Base-by-base conservation (phyloP, 495 filamentous ascomycete genomes). In the Trichoderma virens region DNA sequence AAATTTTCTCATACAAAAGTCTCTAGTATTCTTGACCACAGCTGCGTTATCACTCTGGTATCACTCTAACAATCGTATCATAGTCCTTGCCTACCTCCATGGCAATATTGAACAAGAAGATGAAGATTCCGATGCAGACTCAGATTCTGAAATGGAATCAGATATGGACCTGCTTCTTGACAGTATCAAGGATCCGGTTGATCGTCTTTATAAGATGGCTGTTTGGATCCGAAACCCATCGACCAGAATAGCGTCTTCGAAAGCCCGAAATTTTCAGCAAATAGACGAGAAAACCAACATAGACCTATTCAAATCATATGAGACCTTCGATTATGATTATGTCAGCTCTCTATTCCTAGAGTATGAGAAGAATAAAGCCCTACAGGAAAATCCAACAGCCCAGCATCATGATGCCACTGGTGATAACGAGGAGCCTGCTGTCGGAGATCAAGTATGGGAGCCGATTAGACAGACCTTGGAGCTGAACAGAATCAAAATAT, bases 191-290 rank as follows among this genome's bases (percentile, higher is more conserved):
- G 63, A 64, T 23, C 63, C 64, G 1, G 65, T 72, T 16, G 67
- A 71, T 38, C 67, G 67, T 25, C 65, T 72, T 3, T 71, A 70
- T 43, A 62, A 66, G 35, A 59, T 72, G 1, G 54, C 67, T 9
- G 64, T 68, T 51, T 66, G 61, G 43, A 72, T 72, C 41, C 70
- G 70, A 31, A 70, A 71, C 41, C 70, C 70, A 0, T 38, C 67
- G 13, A 67, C 70, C 0, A 69, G 70, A 38, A 6, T 66, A 1
- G 56, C 60, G 16, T 66, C 67, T 25, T 51, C 65, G 13, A 70
- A 70, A 60, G 67, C 65, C 14, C 54, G 35, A 18, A 25, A 34
- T 5, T 66, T 64, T 35, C 20, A 59, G 34, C 18, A 60, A 23
- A 60, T 68, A 11, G 67, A 71, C 28, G 6, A 56, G 39, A 65